phyloP scores from a whole-genome alignment of 768 basidiomycete species.

The Sporobolomyces phaffii region DNA sequence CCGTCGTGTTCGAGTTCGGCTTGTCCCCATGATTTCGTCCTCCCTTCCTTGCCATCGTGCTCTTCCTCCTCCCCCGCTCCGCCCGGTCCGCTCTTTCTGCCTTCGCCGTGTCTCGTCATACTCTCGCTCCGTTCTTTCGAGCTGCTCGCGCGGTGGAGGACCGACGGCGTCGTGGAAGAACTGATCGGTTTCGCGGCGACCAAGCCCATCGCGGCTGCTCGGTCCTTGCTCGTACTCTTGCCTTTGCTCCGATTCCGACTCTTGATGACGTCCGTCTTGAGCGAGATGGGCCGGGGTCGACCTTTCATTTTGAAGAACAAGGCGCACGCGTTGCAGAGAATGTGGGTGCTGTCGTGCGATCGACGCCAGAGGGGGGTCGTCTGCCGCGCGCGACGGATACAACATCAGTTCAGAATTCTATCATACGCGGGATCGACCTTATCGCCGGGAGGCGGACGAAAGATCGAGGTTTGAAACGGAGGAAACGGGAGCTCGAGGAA shows the following conservation, averaged over 20 bases:
- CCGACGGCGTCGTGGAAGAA: neutral
- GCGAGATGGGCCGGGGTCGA: slow-evolving; percentile 41
- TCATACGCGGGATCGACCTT: slow-evolving; percentile 4
- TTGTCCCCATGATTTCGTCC: slow-evolving; percentile 28
- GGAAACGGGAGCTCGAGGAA: neutral
- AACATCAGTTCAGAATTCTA: neutral
- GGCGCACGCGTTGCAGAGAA: slow-evolving; percentile 44
- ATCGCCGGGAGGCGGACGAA: neutral
- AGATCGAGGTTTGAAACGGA: neutral
- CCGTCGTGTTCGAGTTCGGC: slow-evolving; percentile 7
- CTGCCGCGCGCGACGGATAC: neutral
- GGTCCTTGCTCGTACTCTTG: slow-evolving; percentile 38
- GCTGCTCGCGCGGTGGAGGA: neutral
- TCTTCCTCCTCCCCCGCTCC: slow-evolving; percentile 22
- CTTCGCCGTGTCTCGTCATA: slow-evolving; percentile 22
- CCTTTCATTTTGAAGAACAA: slow-evolving; percentile 44
- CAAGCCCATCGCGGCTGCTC: slow-evolving; percentile 3
- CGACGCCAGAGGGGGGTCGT: slow-evolving; percentile 44
- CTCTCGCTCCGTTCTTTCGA: slow-evolving; percentile 36
- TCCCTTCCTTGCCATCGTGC: slow-evolving; percentile 21
- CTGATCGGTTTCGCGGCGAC: slow-evolving; percentile 14
- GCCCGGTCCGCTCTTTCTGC: slow-evolving; percentile 34
- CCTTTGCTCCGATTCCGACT: slow-evolving; percentile 42
- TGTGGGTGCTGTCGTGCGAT: slow-evolving; percentile 39
- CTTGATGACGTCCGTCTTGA: slow-evolving; percentile 45